phyloP scores from a whole-genome alignment of 768 basidiomycete species.

The Tricholoma hemisulphureum region DNA sequence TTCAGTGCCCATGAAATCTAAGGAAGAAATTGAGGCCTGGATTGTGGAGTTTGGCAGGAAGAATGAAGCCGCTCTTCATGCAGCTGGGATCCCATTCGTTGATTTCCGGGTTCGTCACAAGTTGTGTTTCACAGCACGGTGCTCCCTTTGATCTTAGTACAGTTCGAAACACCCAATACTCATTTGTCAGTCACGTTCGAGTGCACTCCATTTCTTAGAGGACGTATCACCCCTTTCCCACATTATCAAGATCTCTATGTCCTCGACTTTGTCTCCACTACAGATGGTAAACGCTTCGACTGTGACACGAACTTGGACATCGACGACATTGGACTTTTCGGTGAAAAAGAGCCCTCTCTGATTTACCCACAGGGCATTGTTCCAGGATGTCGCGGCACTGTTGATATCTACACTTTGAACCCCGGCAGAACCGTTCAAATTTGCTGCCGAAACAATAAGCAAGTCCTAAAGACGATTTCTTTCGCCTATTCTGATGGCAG shows the following conservation, averaged over 20 bases:
- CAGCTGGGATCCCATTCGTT: constrained; percentile 12
- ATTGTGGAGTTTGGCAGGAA: constrained; percentile 9
- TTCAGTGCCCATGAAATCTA: constrained; percentile 1
- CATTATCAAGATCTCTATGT: constrained; percentile 9
- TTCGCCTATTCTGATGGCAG: constrained; percentile 10
- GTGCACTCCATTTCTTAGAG: constrained; percentile 13
- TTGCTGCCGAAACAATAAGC: constrained; percentile 6
- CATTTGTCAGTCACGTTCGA: constrained; percentile 12
- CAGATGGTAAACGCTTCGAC: constrained; percentile 6
- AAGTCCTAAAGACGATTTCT: constrained; percentile 12
- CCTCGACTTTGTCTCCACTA: constrained; percentile 13
- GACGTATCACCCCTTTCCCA: constrained; percentile 14
- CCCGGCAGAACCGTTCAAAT: constrained; percentile 11
- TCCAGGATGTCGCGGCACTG: constrained; percentile 10
- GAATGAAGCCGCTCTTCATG: constrained; percentile 4
- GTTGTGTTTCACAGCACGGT: not conserved
- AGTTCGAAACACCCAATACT: constrained; percentile 13
- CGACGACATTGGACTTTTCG: constrained; percentile 11
- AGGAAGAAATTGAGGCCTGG: constrained; percentile 7
- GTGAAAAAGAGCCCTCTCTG: constrained; percentile 2
- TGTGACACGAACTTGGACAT: constrained; percentile 7
- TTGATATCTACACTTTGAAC: constrained; percentile 15
- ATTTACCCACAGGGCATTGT: constrained; percentile 11
- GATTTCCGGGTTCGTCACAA: constrained; percentile 10
- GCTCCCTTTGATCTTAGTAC: constrained; percentile 10